phyloP scores from a whole-genome alignment of 169 alveolate genomes.

The Plasmodium yoelii region DNA sequence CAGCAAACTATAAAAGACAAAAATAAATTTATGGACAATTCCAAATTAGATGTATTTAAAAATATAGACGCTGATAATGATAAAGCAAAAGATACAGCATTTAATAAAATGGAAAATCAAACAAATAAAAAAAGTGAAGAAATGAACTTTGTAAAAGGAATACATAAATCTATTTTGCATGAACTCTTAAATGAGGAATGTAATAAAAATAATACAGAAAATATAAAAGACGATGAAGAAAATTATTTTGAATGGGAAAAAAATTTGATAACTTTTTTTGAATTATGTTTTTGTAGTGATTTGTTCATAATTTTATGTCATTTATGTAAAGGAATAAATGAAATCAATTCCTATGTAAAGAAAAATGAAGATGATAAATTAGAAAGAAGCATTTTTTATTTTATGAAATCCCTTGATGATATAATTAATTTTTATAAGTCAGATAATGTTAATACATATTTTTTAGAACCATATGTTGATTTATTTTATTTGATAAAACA shows the following conservation, averaged over 20 bases:
- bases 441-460: constrained; percentile 9
- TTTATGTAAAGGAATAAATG: constrained; percentile 35
- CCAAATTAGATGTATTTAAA: neutral
- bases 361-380: constrained; percentile 11
- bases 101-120: no score
- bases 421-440: constrained; percentile 16
- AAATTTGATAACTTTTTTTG: constrained; percentile 36
- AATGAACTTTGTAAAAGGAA: no score
- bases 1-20: constrained; percentile 14
- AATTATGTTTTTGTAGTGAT: constrained; percentile 54
- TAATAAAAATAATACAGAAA: neutral
- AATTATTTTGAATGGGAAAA: neutral
- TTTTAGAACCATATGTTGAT: neutral
- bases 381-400: neutral
- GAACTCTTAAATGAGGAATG: neutral
- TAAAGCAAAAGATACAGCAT: no score
- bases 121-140: no score
- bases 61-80: neutral
- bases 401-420: neutral
- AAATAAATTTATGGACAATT: neutral
- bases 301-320: constrained; percentile 27
- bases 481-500: constrained; percentile 13
- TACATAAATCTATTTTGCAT: no score
- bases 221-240: constrained; percentile 3
- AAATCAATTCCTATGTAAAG: constrained; percentile 16